Evolutionary conservation across 2,329 filamentous ascomycete genomes (phyloP).

Genomic region (Bipolaris oryzae): DNA sequence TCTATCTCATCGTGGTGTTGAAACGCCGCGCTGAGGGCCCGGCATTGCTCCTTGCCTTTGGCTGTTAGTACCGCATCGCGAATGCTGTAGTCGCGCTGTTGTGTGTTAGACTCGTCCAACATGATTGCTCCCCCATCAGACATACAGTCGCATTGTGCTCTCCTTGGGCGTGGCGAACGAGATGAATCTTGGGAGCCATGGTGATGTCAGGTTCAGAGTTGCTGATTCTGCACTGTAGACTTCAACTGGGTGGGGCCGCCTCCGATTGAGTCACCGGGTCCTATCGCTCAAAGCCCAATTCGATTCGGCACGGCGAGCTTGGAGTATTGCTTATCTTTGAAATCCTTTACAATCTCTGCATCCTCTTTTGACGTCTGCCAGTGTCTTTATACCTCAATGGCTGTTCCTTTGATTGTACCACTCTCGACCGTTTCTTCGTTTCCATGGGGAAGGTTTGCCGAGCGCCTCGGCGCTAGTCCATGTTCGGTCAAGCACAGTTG

Average conservation of each 20-base stretch:
- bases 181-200: slow-evolving; percentile 44
- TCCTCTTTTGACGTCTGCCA: neutral
- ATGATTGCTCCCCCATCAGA: neutral
- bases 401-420: neutral
- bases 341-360: no score
- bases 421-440: neutral
- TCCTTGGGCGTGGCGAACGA: slow-evolving; percentile 75
- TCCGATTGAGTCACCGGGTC: slow-evolving; percentile 12
- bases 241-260: slow-evolving; percentile 8
- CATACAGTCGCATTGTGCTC: slow-evolving; percentile 69
- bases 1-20: slow-evolving; percentile 64
- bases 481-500: neutral
- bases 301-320: neutral
- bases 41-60: slow-evolving; percentile 77
- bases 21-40: slow-evolving; percentile 65
- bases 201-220: slow-evolving; percentile 12
- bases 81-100: slow-evolving; percentile 69
- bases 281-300: slow-evolving; percentile 3
- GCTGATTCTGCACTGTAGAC: slow-evolving; percentile 8
- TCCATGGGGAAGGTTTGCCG: slow-evolving; percentile 4
- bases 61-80: slow-evolving; percentile 80
- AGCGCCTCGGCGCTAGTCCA: slow-evolving; percentile 2
- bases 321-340: neutral
- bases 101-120: slow-evolving; percentile 24
- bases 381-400: neutral